These are phyloP conservation scores for Gossypium trilobum DNA, from an alignment of 441 rosid genomes.

Conservation along the genomic window DNA sequence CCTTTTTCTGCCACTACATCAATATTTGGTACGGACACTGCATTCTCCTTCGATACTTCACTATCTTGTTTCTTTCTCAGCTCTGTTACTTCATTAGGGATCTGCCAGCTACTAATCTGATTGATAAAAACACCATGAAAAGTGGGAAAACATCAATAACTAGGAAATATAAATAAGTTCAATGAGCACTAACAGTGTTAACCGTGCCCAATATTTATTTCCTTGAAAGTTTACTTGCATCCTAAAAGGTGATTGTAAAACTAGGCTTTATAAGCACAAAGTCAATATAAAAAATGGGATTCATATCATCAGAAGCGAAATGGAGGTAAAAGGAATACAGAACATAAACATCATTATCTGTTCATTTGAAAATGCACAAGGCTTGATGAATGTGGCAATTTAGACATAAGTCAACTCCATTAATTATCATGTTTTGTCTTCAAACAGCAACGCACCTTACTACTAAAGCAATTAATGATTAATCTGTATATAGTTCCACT, in stretches of 20 bases:
- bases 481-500: background rate
- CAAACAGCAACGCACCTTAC: background rate
- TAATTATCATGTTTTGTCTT: background rate
- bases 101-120: slow-evolving; percentile 96
- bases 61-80: slow-evolving; percentile 54
- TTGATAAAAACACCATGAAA: slow-evolving; percentile 13
- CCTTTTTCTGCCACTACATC: slow-evolving; percentile 45
- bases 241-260: background rate
- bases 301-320: background rate
- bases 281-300: background rate
- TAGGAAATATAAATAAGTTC: background rate
- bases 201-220: background rate
- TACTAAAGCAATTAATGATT: background rate
- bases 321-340: slow-evolving; percentile 1
- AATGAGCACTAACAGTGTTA: background rate
- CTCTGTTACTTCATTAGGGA: slow-evolving; percentile 76
- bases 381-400: background rate
- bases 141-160: background rate
- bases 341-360: background rate
- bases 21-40: slow-evolving; percentile 28
- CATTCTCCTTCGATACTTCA: slow-evolving; percentile 41
- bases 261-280: background rate
- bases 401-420: background rate
- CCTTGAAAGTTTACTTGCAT: background rate
- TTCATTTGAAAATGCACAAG: background rate